phyloP scores from a whole-genome alignment of 2,329 filamentous ascomycete species.

The Pyrenophora seminiperda region DNA sequence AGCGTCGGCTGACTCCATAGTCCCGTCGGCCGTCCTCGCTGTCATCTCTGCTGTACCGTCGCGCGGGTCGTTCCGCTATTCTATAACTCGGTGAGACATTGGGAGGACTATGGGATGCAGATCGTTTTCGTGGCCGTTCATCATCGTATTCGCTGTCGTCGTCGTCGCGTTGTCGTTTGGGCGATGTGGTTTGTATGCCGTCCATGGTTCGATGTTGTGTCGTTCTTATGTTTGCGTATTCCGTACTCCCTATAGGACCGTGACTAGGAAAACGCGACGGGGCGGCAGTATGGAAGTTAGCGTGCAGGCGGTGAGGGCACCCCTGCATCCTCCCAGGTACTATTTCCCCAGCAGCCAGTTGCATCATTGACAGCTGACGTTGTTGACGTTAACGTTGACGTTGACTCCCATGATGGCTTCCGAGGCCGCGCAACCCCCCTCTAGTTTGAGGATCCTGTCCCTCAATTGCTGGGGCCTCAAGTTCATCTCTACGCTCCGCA shows the following conservation, averaged over 20 bases:
- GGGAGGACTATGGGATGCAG: slow-evolving; percentile 37
- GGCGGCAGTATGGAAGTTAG: slow-evolving; percentile 13
- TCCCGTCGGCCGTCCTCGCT: slow-evolving; percentile 40
- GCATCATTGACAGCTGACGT: slow-evolving; percentile 16
- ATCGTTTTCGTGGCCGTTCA: slow-evolving; percentile 42
- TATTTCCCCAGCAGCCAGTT: slow-evolving; percentile 24
- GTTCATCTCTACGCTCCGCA: slow-evolving; percentile 77
- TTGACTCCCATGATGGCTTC: slow-evolving; percentile 27
- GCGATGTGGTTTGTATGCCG: slow-evolving; percentile 26
- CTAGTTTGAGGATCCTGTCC: slow-evolving; percentile 75
- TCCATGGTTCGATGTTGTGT: slow-evolving; percentile 21
- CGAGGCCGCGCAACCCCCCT: slow-evolving; percentile 39
- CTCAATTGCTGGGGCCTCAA: slow-evolving; percentile 98
- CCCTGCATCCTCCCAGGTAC: slow-evolving; percentile 19
- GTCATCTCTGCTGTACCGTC: slow-evolving; percentile 41
- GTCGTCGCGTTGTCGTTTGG: slow-evolving; percentile 39
- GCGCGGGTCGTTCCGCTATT: slow-evolving; percentile 44
- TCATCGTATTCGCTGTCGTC: slow-evolving; percentile 34
- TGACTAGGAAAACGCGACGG: slow-evolving; percentile 16
- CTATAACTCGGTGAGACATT: slow-evolving; percentile 36
- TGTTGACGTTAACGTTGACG: background rate
- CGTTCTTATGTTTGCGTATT: slow-evolving; percentile 7
- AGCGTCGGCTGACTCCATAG: slow-evolving; percentile 30
- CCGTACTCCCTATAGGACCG: no score
- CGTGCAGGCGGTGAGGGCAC: slow-evolving; percentile 12